A percentile compares a stretch with the other conserved stretches of the same genome.
phyloP scores from a whole-genome alignment of 139 green algal genomes.

The Chlorella ohadii region DNA sequence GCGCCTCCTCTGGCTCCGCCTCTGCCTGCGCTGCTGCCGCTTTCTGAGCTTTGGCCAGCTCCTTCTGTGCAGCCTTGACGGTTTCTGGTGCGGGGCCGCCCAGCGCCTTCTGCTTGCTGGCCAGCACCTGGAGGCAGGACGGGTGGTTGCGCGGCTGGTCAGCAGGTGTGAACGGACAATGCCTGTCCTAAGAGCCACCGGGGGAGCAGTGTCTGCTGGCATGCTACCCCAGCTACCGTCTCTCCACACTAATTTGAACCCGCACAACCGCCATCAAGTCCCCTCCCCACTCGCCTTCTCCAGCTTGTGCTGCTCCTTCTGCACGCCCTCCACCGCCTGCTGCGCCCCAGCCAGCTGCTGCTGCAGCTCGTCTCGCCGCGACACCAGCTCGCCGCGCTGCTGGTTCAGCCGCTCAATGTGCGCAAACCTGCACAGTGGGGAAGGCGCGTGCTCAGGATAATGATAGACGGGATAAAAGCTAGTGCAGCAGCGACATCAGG shows the following conservation, averaged over 20 bases:
- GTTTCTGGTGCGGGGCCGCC: neutral
- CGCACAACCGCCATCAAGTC: no score
- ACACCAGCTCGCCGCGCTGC: constrained; percentile 31
- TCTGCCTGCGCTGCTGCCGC: neutral
- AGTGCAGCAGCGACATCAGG: no score
- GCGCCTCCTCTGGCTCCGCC: constrained; percentile 20
- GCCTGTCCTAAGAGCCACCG: no score
- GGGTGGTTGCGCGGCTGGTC: no score
- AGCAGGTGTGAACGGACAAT: no score
- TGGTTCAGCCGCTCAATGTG: constrained; percentile 56
- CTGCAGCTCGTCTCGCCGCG: constrained; percentile 39
- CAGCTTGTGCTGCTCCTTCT: constrained; percentile 14
- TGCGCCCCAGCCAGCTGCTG: neutral
- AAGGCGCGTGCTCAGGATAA: no score
- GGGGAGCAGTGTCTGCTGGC: no score
- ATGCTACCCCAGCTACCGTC: no score
- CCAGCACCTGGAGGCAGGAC: neutral
- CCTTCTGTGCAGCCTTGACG: constrained; percentile 14
- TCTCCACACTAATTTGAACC: no score
- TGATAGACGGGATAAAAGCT: no score
- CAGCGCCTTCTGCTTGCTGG: constrained; percentile 14
- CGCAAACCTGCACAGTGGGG: constrained; percentile 56
- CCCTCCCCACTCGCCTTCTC: neutral
- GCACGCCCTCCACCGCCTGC: neutral
- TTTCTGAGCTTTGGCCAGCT: constrained; percentile 23